These are phyloP conservation scores for Aspergillus saccharolyticus DNA, from an alignment of 495 filamentous ascomycete species.

Conservation along the genomic window DNA sequence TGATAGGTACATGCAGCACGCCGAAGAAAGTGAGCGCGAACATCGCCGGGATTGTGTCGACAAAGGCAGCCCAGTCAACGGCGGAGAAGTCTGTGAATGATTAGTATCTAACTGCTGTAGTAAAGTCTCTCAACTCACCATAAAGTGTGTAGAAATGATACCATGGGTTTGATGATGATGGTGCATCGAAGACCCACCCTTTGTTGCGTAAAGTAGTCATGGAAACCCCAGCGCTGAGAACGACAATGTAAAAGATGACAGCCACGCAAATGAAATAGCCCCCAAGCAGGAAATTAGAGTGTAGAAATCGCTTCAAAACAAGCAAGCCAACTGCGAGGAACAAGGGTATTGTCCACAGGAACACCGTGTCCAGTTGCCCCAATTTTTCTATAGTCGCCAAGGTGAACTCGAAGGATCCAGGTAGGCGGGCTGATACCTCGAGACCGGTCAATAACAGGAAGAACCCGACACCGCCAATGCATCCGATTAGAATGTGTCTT, in stretches of 20 bases:
- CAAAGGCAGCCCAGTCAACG: constrained; percentile 75
- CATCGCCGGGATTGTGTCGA: constrained; percentile 85
- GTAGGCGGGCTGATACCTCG: constrained; percentile 86
- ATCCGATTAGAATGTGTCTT: constrained; percentile 90
- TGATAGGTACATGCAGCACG: constrained; percentile 94
- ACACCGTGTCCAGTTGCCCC: constrained; percentile 62
- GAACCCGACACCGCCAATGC: constrained; percentile 97
- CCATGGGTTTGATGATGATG: constrained; percentile 80
- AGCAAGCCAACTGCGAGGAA: constrained; percentile 71
- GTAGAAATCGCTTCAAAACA: constrained; percentile 63
- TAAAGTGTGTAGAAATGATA: constrained; percentile 97
- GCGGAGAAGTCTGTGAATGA: constrained; percentile 55
- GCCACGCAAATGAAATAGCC: constrained; percentile 81
- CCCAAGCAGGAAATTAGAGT: constrained; percentile 77
- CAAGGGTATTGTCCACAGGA: constrained; percentile 80
- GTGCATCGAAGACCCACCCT: constrained; percentile 89
- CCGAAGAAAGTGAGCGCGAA: constrained; percentile 97
- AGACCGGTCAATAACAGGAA: constrained; percentile 88
- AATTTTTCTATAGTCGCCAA: constrained; percentile 69
- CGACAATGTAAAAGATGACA: constrained; percentile 74
- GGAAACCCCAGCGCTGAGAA: constrained; percentile 57
- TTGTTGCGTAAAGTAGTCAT: constrained; percentile 56
- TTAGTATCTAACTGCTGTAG: constrained; percentile 5
- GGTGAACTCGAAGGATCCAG: constrained; percentile 77
- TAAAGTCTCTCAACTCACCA: constrained; percentile 46